phyloP scores from a whole-genome alignment of 2,329 filamentous ascomycete genomes.

The Paecilomyces fulvus region DNA sequence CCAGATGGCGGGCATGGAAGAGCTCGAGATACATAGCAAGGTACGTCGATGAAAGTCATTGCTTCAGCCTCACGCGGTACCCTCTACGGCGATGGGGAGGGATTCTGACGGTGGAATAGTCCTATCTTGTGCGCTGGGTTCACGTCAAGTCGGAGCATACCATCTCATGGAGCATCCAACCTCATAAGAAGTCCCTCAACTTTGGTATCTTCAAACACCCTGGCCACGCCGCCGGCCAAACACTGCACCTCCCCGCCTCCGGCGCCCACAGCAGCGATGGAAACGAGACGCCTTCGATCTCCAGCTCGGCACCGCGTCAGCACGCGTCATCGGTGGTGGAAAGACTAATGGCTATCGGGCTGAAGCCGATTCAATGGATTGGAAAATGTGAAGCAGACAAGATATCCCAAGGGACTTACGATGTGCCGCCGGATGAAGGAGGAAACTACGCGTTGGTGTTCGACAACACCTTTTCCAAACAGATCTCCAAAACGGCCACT shows the following conservation, averaged over 20 bases:
- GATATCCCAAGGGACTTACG: constrained; percentile 81
- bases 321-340: constrained; percentile 63
- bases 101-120: constrained; percentile 45
- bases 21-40: constrained; percentile 96
- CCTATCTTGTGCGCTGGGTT: constrained; percentile 96
- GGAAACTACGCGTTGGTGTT: constrained; percentile 97
- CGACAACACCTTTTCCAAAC: constrained; percentile 98
- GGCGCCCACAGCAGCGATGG: constrained; percentile 30
- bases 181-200: constrained; percentile 97
- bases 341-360: constrained; percentile 53
- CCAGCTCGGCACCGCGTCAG: constrained; percentile 44
- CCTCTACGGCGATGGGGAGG: neutral
- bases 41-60: constrained; percentile 42
- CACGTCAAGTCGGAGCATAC: constrained; percentile 83
- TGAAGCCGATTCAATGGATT: constrained; percentile 64
- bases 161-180: constrained; percentile 95
- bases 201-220: constrained; percentile 98
- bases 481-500: constrained; percentile 86
- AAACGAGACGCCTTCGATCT: constrained; percentile 19
- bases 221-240: constrained; percentile 53
- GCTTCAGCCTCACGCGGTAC: too few species aligned
- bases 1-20: constrained; percentile 85
- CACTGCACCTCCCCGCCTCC: constrained; percentile 34
- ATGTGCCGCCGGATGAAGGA: constrained; percentile 63
- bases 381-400: constrained; percentile 96